Percentiles rank a stretch among this genome's conserved stretches.
Evolutionary conservation across 805 yeast species (phyloP).

Genomic region (Wickerhamiella occidentalis): DNA sequence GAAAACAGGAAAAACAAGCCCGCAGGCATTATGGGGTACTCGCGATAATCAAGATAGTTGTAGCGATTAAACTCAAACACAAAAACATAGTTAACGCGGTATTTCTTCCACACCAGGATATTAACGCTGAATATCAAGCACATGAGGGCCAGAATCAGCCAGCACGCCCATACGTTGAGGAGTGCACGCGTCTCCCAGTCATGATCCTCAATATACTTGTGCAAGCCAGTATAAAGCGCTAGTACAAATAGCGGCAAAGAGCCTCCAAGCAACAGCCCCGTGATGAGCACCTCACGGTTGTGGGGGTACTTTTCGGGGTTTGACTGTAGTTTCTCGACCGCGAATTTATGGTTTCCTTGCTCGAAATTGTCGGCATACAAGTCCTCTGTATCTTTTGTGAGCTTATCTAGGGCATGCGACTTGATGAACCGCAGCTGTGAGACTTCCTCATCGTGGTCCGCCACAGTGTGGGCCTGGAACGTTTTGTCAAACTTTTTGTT

Average conservation of each 20-base stretch:
- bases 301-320: slow-evolving; percentile 23
- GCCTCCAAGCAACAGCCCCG: slow-evolving; percentile 62
- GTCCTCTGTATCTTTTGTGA: slow-evolving; percentile 53
- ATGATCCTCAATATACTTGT: slow-evolving; percentile 29
- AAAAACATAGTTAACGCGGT: slow-evolving; percentile 77
- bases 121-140: slow-evolving; percentile 53
- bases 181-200: slow-evolving; percentile 44
- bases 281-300: slow-evolving; percentile 36
- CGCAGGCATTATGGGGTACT: slow-evolving; percentile 55
- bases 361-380: slow-evolving; percentile 56
- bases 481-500: slow-evolving; percentile 84
- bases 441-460: slow-evolving; percentile 43
- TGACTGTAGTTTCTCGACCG: slow-evolving; percentile 53
- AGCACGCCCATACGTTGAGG: slow-evolving; percentile 90
- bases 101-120: slow-evolving; percentile 58
- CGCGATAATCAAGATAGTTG: slow-evolving; percentile 50
- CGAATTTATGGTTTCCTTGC: slow-evolving; percentile 54
- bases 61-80: slow-evolving; percentile 77
- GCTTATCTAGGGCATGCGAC: slow-evolving; percentile 54
- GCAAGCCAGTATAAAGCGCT: slow-evolving; percentile 43
- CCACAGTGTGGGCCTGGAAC: slow-evolving; percentile 32
- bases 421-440: slow-evolving; percentile 46
- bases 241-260: slow-evolving; percentile 55
- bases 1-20: slow-evolving; percentile 44
- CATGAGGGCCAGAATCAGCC: slow-evolving; percentile 52